Conservation (phyloP, 108 stramenopile genomes). For the Cafeteria roenbergensis region DNA sequence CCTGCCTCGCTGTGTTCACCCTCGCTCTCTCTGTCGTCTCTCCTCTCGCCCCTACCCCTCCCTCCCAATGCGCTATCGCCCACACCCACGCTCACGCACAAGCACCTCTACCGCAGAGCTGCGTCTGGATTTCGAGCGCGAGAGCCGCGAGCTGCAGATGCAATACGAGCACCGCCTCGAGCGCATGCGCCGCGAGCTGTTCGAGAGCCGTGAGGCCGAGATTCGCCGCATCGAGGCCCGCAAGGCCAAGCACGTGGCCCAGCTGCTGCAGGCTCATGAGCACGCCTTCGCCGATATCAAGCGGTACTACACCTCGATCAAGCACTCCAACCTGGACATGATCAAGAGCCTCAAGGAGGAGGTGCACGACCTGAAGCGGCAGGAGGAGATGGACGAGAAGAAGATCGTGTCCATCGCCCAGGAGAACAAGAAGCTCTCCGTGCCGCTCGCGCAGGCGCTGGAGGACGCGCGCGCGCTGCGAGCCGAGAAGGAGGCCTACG, state of each 20-base stretch:
- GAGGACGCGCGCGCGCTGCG: constrained; percentile 33
- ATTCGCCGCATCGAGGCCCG: constrained; percentile 21
- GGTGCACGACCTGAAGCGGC: constrained; percentile 33
- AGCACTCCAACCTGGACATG: constrained; percentile 57
- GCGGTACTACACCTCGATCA: constrained; percentile 57
- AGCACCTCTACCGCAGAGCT: constrained; percentile 16
- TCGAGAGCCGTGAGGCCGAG: constrained; percentile 43
- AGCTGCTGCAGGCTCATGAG: constrained; percentile 47
- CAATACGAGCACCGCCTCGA: constrained; percentile 26
- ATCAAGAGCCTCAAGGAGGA: constrained; percentile 54
- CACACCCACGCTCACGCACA: not conserved
- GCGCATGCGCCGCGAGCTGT: constrained; percentile 28
- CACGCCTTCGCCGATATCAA: constrained; percentile 55
- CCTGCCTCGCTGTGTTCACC: too few species aligned
- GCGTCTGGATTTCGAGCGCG: constrained; percentile 47
- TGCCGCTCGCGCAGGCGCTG: constrained; percentile 42
- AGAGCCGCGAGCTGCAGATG: constrained; percentile 27
- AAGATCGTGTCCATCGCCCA: constrained; percentile 40
- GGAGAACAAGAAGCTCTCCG: constrained; percentile 47
- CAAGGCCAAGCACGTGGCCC: constrained; percentile 19
- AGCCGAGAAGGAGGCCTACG: constrained; percentile 37
- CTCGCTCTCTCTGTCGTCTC: constrained; percentile 24
- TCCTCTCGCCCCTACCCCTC: not conserved
- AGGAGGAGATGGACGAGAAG: constrained; percentile 46
- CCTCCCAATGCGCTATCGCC: too few species aligned